Conservation (phyloP, 345 rosid species). For the Linum lewisii region DNA sequence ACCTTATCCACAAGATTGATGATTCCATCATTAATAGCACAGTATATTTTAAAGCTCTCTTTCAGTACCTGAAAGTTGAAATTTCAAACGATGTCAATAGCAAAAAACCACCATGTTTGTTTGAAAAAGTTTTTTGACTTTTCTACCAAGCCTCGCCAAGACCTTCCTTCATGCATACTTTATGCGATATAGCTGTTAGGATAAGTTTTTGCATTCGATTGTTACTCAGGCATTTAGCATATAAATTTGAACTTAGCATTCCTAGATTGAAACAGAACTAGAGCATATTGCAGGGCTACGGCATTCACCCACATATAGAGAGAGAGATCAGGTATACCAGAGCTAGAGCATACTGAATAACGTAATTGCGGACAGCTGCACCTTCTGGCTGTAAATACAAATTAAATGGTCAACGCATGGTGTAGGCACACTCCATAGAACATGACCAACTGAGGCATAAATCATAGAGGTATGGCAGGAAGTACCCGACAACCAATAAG, state of each 20-base stretch:
- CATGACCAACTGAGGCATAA: neutral
- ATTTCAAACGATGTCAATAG: neutral
- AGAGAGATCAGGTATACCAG: slow-evolving; percentile 37
- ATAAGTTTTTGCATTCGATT: no score
- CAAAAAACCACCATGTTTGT: no score
- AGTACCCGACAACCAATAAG: slow-evolving; percentile 91
- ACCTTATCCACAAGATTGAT: slow-evolving; percentile 99
- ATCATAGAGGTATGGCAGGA: neutral
- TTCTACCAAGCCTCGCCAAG: no score
- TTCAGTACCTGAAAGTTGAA: slow-evolving; percentile 68
- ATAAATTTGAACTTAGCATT: no score
- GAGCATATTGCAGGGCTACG: no score
- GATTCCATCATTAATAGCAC: slow-evolving; percentile 94
- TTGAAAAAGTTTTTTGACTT: no score
- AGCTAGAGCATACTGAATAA: slow-evolving; percentile 94
- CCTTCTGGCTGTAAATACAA: slow-evolving; percentile 82
- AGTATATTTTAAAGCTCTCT: slow-evolving; percentile 96
- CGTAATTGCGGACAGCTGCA: slow-evolving; percentile 73
- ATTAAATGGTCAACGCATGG: neutral
- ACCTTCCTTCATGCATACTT: no score
- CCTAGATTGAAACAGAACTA: no score
- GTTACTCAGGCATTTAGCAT: no score
- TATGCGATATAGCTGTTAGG: no score
- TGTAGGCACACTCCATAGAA: neutral
- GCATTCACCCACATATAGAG: neutral